Conservation (phyloP, 2,329 filamentous ascomycete species). For the Botrytis pseudocinerea region DNA sequence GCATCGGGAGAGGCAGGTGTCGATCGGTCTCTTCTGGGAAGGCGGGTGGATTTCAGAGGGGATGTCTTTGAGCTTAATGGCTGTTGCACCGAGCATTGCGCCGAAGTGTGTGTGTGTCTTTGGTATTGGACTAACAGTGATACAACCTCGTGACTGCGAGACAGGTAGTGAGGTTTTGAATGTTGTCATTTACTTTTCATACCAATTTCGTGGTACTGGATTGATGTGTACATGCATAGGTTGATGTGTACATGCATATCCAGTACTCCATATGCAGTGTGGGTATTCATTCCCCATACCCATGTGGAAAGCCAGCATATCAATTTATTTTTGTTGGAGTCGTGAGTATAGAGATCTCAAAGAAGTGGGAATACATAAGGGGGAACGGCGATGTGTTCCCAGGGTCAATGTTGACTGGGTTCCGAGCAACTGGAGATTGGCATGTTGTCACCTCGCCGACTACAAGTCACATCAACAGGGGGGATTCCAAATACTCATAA, state of each 20-base stretch:
- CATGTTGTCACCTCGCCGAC: constrained; percentile 15
- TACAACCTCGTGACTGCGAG: constrained; percentile 5
- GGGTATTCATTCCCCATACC: constrained; percentile 8
- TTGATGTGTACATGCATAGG: constrained; percentile 10
- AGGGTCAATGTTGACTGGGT: not conserved
- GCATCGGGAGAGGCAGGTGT: not conserved
- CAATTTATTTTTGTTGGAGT: not conserved
- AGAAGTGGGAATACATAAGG: constrained; percentile 3
- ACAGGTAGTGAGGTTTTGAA: not conserved
- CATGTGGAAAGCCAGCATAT: constrained; percentile 18
- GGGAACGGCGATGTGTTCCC: constrained; percentile 4
- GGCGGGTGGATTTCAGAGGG: not conserved
- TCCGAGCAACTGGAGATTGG: constrained; percentile 6
- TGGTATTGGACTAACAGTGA: not conserved
- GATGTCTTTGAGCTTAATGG: constrained; percentile 11
- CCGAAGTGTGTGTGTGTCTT: constrained; percentile 2
- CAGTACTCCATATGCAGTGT: not conserved
- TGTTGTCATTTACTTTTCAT: constrained; percentile 14
- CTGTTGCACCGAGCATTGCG: constrained; percentile 6
- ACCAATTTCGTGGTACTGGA: not conserved
- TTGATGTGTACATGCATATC: constrained; percentile 3
- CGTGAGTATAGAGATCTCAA: not conserved
- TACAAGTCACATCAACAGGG: not conserved
- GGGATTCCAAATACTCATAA: not conserved
- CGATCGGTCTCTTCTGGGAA: not conserved